Evolutionary conservation across 306 rosid genomes (phyloP), one percentile per base, ranked within the genome.

Genomic region (Cicer yamashitae): DNA sequence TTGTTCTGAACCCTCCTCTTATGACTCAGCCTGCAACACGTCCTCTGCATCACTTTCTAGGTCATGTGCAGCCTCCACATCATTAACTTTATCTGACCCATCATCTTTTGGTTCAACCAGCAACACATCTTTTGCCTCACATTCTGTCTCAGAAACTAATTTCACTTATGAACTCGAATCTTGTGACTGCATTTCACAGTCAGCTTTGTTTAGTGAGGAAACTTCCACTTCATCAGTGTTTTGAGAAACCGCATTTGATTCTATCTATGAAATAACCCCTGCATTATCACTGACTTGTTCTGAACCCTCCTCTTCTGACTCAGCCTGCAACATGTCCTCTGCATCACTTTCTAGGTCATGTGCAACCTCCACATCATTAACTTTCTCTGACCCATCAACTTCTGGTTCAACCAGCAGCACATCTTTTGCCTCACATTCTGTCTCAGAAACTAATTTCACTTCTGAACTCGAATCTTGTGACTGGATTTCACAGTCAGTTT

Each of bases 151-250:
- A 12, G 1, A 50, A 50, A 12, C 18, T 12, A 25, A 10, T 65
- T 43, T 65, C 8, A 10, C 52, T 65, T 65, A 51, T 5, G 52
- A 17, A 9, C 52, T 40, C 18, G 13, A 64, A 64, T 9, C 34
- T 15, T 9, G 50, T 64, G 70, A 10, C 8, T 64, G 50, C n/a
- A n/a, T 9, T 14, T 64, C 70, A 41, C 4, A 8, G 6, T 13
- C 43, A 17, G 44, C 39, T 46, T 47, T 58, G 43, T 51, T 62
- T n/a, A 43, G 5, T 47, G 84, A 86, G 47, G 73, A 69, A 43
- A 77, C 81, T 67, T 88, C 89, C 7, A 39, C 30, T 34, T 76
- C 85, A 57, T 74, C 77, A 0, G 46, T 34, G 30, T 67, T 79
- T 37, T 74, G 83, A 1, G 87, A 67, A 51, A 58, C 84, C 12